Base-by-base conservation (phyloP, 169 alveolate species). In the Plasmodium cynomolgi region DNA sequence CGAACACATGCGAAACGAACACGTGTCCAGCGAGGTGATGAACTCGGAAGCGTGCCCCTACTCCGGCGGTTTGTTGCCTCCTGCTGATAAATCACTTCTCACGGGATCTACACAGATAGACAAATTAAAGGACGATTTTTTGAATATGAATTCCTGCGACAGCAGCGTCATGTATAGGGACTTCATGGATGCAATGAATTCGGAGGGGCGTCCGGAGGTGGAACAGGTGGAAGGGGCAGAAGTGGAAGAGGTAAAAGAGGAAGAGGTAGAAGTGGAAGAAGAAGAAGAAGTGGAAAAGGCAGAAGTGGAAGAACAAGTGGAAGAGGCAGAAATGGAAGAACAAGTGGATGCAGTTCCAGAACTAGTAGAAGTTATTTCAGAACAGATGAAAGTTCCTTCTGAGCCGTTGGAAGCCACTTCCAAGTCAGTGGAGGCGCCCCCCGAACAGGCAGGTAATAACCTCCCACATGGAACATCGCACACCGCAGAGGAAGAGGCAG, bases 151-250 rank as follows among this genome's bases (percentile, higher is more conserved):
- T 68, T 68, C 77, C 31, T 68, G 62, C 47, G 54, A 20, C 26
- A 71, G 79, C 56, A 62, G 50, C 50, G 83, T 3, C 31, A 39
- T 84, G 44, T n/a, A 37, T 71, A 84, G 44, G 23, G 84, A 82
- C 39, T 73, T 17, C 44, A 54, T 31, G 39, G 72, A 82, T 31
- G 79, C 9, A 9, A 29, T n/a, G 23, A 50, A 50, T 23, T 3
- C 11, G 7, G 50, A 9, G 72, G 41, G 23, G 0, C n/a, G 44
- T 1, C 20, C 29, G 15, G 81, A 68, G n/a, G 77, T 23, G 37
- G 77, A 23, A 68, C 26, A 26, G 9, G 7, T 6, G 1, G 77
- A 47, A 81, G 62, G 17, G 17, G 86, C 6, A 81, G 77, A 81
- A 81, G 62, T 44, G 71, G 23, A 81, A 13, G 74, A 50, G 9